Evolutionary conservation across 352 stramenopile genomes (phyloP).

Genomic region (Phytophthora sp.): DNA sequence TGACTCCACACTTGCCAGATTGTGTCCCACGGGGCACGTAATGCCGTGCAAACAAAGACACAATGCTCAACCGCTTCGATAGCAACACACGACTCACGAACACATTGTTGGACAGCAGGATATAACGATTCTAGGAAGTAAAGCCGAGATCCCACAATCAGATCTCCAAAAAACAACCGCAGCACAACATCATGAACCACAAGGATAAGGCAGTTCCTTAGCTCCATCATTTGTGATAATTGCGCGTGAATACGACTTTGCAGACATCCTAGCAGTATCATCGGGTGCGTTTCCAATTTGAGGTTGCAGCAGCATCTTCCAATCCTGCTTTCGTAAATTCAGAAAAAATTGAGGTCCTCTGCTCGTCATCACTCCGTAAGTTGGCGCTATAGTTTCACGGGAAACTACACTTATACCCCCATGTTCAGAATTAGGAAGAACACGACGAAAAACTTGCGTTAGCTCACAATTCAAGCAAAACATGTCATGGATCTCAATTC

Average conservation of each 20-base stretch:
- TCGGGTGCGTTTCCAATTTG: background rate
- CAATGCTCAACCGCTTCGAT: slow-evolving; percentile 5
- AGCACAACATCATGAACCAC: background rate
- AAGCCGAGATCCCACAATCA: background rate
- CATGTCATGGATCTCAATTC: background rate
- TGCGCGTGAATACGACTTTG: background rate
- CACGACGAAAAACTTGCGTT: background rate
- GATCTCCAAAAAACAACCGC: background rate
- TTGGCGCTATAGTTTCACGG: background rate
- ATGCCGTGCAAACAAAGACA: background rate
- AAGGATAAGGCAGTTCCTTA: background rate
- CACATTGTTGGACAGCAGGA: background rate
- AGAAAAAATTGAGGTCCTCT: background rate
- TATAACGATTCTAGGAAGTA: background rate
- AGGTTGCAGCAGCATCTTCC: background rate
- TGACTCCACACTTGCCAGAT: background rate
- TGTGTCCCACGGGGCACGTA: background rate
- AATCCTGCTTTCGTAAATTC: background rate
- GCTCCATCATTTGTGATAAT: background rate
- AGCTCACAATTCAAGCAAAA: background rate
- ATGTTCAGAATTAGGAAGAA: background rate
- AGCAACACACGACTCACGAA: slow-evolving; percentile 1
- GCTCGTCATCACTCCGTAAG: too few relatives aligned
- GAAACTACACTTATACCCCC: background rate
- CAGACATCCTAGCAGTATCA: background rate